phyloP scores from a whole-genome alignment of 331 rosid species.

The Arachis monticola region DNA sequence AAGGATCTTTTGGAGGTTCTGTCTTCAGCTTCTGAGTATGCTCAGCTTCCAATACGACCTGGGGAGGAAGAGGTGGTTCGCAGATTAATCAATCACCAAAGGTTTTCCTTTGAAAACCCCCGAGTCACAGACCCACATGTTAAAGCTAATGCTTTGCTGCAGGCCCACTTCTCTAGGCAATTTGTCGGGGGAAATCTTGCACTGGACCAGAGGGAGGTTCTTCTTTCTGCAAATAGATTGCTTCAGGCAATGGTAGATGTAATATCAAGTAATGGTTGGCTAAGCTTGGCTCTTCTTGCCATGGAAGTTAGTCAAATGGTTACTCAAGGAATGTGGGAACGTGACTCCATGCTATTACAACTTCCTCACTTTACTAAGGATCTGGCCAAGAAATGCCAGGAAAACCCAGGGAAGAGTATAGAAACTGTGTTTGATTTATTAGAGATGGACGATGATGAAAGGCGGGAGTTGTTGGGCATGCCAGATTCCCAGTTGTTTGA shows the following conservation, averaged over 20 bases:
- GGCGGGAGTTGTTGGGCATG: constrained; percentile 82
- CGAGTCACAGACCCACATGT: constrained; percentile 86
- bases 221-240: constrained; percentile 80
- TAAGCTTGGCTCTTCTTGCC: constrained; percentile 79
- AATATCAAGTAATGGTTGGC: constrained; percentile 95
- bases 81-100: constrained; percentile 89
- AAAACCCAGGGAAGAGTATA: constrained; percentile 66
- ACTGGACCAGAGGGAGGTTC: constrained; percentile 86
- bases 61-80: constrained; percentile 93
- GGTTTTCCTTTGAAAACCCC: constrained; percentile 87
- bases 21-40: constrained; percentile 89
- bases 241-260: constrained; percentile 99
- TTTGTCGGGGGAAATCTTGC: constrained; percentile 78
- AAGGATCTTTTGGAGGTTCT: constrained; percentile 89
- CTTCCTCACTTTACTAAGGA: constrained; percentile 96
- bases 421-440: constrained; percentile 87
- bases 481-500: constrained; percentile 73
- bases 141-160: constrained; percentile 88
- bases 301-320: constrained; percentile 99
- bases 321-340: constrained; percentile 95
- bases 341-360: constrained; percentile 90
- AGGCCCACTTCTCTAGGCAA: constrained; percentile 94
- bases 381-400: constrained; percentile 80
- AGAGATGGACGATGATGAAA: constrained; percentile 90
- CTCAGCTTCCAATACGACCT: constrained; percentile 85